Percentiles rank a stretch among this genome's conserved stretches.
These are phyloP conservation scores for Ilyonectria destructans DNA, from an alignment of 2,329 filamentous ascomycete species.

Conservation along the genomic window DNA sequence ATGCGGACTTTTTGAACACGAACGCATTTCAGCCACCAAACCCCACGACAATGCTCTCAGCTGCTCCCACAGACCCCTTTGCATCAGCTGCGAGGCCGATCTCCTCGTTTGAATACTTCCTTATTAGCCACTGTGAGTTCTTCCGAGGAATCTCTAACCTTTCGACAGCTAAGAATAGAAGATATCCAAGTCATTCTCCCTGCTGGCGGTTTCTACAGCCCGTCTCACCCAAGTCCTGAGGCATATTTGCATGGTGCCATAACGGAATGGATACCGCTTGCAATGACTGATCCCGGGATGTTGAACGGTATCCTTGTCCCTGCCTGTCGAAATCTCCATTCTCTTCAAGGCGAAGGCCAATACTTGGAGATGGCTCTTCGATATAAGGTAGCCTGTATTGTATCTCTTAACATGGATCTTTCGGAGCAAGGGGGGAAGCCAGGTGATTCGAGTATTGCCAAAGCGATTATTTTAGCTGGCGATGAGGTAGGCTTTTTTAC, in stretches of 20 bases:
- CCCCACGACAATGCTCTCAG: constrained; percentile 7
- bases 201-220: neutral
- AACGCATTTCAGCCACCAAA: neutral
- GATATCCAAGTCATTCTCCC: constrained; percentile 10
- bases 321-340: constrained; percentile 9
- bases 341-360: neutral
- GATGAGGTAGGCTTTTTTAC: constrained; percentile 3
- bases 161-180: neutral
- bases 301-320: constrained; percentile 11
- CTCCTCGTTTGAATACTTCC: constrained; percentile 16
- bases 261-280: constrained; percentile 19
- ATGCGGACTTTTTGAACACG: neutral
- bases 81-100: constrained; percentile 6
- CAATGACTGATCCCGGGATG: constrained; percentile 11
- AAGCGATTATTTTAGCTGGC: constrained; percentile 12
- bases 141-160: neutral
- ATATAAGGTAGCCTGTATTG: constrained; percentile 19
- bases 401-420: constrained; percentile 11
- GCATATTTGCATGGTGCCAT: constrained; percentile 3
- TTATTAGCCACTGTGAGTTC: constrained; percentile 13
- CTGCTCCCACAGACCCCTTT: constrained; percentile 19
- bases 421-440: neutral
- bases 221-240: neutral
- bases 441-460: constrained; percentile 7
- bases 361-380: constrained; percentile 10